Evolutionary conservation across 805 yeast genomes (phyloP).

Genomic region (Ogataea neopini): DNA sequence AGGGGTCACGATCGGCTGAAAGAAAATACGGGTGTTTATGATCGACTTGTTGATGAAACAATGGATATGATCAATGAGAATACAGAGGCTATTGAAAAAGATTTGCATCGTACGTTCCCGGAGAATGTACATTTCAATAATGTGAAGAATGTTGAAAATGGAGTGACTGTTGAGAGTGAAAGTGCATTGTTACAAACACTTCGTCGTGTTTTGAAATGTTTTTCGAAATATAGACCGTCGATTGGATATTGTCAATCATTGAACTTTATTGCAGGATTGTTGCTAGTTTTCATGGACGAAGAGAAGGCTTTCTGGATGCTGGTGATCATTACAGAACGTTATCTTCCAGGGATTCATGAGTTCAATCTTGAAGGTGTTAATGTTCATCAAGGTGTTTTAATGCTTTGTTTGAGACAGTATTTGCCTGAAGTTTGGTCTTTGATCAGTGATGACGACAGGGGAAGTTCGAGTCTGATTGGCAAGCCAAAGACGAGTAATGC

Average conservation of each 20-base stretch:
- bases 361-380: conserved; percentile 90
- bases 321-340: conserved; percentile 81
- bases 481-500: conserved; percentile 30
- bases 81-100: conserved; percentile 91
- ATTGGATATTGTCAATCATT: conserved; percentile 96
- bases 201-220: conserved; percentile 79
- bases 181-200: conserved; percentile 67
- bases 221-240: conserved; percentile 81
- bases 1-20: conserved; percentile 65
- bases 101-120: conserved; percentile 91
- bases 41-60: conserved; percentile 62
- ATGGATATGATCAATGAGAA: conserved; percentile 60
- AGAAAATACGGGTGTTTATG: conserved; percentile 74
- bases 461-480: conserved; percentile 16
- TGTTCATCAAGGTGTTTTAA: conserved; percentile 89
- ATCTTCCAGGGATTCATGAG: conserved; percentile 90
- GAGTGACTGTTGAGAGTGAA: conserved; percentile 41
- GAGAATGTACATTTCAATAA: conserved; percentile 81
- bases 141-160: conserved; percentile 20
- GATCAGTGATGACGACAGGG: conserved; percentile 35
- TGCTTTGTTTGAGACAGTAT: conserved; percentile 82
- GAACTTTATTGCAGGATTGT: conserved; percentile 86
- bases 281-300: conserved; percentile 83
- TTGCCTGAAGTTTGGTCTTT: conserved; percentile 77
- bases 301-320: conserved; percentile 95